Percentiles rank a stretch among this genome's conserved stretches.
Evolutionary conservation across 768 basidiomycete species (phyloP).

Genomic region (Russula foetens): DNA sequence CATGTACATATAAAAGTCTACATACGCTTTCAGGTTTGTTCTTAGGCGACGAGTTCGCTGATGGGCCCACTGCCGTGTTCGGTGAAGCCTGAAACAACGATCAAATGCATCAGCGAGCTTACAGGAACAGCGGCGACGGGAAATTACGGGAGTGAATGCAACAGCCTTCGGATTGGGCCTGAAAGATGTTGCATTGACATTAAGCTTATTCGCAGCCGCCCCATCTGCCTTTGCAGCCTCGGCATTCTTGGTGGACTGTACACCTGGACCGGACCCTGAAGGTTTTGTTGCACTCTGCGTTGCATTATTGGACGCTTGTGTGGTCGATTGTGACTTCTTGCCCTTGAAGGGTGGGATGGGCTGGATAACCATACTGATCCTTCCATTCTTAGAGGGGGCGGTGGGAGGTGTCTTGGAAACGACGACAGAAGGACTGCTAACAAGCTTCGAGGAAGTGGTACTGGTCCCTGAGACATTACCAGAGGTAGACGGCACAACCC

Average conservation of each 20-base stretch:
- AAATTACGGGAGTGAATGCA: slow-evolving; percentile 59
- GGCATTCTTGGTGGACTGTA: slow-evolving; percentile 19
- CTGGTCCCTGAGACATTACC: slow-evolving; percentile 3
- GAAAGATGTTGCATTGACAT: slow-evolving; percentile 88
- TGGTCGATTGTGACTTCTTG: slow-evolving; percentile 23
- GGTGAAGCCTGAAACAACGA: slow-evolving; percentile 25
- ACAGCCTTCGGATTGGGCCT: slow-evolving; percentile 78
- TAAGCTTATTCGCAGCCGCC: slow-evolving; percentile 55
- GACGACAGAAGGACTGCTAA: slow-evolving; percentile 15
- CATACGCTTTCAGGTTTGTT: slow-evolving; percentile 24
- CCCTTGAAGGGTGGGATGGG: slow-evolving; percentile 89
- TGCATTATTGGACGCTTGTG: slow-evolving; percentile 28
- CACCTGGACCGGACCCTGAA: slow-evolving; percentile 22
- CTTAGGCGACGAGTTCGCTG: slow-evolving; percentile 19
- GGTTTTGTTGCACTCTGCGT: slow-evolving; percentile 25
- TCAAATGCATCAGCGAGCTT: neutral
- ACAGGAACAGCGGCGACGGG: neutral
- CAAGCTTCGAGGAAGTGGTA: slow-evolving; percentile 14
- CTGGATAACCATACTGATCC: slow-evolving; percentile 73
- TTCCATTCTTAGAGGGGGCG: slow-evolving; percentile 16
- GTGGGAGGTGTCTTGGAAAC: neutral
- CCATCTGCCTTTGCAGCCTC: slow-evolving; percentile 40
- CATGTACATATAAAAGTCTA: neutral
- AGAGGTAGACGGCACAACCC: slow-evolving; percentile 14
- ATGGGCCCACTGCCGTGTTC: slow-evolving; percentile 22